These are phyloP conservation scores for Metarhizium rileyi DNA, from an alignment of 2,329 filamentous ascomycete genomes.

Conservation along the genomic window DNA sequence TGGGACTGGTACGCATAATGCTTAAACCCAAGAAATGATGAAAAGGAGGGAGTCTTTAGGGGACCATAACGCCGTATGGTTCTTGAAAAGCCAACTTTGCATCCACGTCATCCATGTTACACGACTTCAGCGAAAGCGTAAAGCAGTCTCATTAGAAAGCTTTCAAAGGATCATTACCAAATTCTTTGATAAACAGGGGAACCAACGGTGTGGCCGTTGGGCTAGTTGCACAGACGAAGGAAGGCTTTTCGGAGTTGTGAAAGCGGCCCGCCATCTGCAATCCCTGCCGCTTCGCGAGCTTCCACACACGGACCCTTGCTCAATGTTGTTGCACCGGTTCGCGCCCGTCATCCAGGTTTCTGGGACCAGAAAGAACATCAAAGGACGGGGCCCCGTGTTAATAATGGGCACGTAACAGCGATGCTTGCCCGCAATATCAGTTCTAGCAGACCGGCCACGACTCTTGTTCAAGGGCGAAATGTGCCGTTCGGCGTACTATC, in stretches of 20 bases:
- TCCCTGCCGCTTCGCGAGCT: background rate
- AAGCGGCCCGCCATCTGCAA: background rate
- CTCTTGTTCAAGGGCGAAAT: too few species aligned
- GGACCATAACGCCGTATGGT: too few species aligned
- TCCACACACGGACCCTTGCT: background rate
- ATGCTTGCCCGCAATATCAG: too few species aligned
- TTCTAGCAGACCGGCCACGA: too few species aligned
- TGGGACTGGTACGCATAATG: too few species aligned
- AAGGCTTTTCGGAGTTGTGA: too few species aligned
- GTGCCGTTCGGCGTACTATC: too few species aligned
- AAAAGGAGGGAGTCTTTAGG: too few species aligned
- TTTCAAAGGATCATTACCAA: background rate
- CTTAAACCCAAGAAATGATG: too few species aligned
- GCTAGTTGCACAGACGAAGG: background rate
- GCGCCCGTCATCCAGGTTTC: conserved; percentile 6
- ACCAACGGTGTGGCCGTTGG: background rate
- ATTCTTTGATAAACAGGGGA: background rate
- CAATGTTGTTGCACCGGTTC: background rate
- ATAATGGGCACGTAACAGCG: too few species aligned
- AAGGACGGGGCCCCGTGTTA: too few species aligned
- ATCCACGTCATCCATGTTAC: background rate
- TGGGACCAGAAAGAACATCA: background rate
- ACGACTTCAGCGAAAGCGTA: background rate
- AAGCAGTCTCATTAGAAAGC: background rate
- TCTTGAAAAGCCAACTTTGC: too few species aligned